Evolutionary conservation across 257 asterid species (phyloP).

Genomic region (Gentiana straminea): DNA sequence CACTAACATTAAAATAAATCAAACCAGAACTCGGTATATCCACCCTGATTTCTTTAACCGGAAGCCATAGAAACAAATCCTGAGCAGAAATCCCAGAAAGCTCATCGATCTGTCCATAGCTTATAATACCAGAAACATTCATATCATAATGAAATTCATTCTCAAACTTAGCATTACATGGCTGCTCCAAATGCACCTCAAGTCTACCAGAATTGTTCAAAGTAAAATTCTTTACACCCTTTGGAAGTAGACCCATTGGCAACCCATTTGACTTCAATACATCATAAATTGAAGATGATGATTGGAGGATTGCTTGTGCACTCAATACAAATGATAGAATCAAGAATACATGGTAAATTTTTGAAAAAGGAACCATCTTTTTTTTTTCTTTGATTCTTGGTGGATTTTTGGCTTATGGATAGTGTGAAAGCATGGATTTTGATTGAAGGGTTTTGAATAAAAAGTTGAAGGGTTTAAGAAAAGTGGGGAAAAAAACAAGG

Average conservation of each 20-base stretch:
- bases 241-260: conserved; percentile 86
- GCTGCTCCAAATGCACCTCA: conserved; percentile 59
- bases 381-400: neutral
- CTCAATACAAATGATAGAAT: conserved; percentile 14
- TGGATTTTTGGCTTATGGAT: neutral
- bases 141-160: conserved; percentile 64
- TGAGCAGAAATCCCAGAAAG: conserved; percentile 82
- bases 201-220: conserved; percentile 55
- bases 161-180: conserved; percentile 88
- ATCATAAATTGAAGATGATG: conserved; percentile 55
- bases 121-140: conserved; percentile 53
- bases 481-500: conserved; percentile 2
- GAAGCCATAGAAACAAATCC: conserved; percentile 94
- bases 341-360: conserved; percentile 11
- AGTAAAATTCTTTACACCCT: conserved; percentile 64
- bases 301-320: conserved; percentile 10
- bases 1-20: conserved; percentile 90
- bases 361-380: conserved; percentile 29
- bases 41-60: conserved; percentile 77
- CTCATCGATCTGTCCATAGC: conserved; percentile 53
- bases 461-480: conserved; percentile 6
- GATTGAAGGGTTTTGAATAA: conserved; percentile 4
- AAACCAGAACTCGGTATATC: conserved; percentile 84
- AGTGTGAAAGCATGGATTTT: conserved; percentile 18
- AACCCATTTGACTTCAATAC: conserved; percentile 52